Evolutionary conservation across 768 basidiomycete species (phyloP).

Genomic region (Amanita pallidorosea): DNA sequence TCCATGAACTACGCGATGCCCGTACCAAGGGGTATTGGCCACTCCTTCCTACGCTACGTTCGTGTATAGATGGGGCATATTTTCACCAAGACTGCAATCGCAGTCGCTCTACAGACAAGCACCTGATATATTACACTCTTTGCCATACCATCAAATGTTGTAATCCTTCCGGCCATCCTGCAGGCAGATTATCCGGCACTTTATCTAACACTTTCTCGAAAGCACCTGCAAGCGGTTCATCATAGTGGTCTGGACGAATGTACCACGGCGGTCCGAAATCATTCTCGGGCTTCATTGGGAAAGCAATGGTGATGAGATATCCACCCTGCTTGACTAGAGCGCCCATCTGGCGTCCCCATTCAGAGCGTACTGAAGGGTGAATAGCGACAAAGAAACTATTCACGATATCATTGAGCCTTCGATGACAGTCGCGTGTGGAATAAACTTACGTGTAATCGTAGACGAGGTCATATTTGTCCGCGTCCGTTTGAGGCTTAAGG

Average conservation of each 20-base stretch:
- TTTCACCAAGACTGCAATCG: no score
- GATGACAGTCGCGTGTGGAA: not conserved
- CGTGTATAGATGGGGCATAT: no score
- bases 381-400: constrained; percentile 64
- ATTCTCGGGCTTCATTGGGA: constrained; percentile 34
- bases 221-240: constrained; percentile 30
- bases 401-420: not conserved
- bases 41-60: no score
- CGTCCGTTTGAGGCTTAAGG: constrained; percentile 20
- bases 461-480: constrained; percentile 39
- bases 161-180: constrained; percentile 28
- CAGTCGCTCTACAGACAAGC: no score
- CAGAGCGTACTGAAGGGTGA: constrained; percentile 35
- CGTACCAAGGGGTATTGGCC: no score
- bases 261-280: constrained; percentile 40
- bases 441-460: constrained; percentile 52
- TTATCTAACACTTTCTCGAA: no score
- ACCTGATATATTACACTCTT: constrained; percentile 13
- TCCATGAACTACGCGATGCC: no score
- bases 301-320: constrained; percentile 49
- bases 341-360: constrained; percentile 51
- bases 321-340: constrained; percentile 51
- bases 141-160: constrained; percentile 50
- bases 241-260: constrained; percentile 46
- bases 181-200: constrained; percentile 18